These are phyloP conservation scores for Taphrina betulina DNA, from an alignment of 1,139 yeast genomes.

Conservation along the genomic window DNA sequence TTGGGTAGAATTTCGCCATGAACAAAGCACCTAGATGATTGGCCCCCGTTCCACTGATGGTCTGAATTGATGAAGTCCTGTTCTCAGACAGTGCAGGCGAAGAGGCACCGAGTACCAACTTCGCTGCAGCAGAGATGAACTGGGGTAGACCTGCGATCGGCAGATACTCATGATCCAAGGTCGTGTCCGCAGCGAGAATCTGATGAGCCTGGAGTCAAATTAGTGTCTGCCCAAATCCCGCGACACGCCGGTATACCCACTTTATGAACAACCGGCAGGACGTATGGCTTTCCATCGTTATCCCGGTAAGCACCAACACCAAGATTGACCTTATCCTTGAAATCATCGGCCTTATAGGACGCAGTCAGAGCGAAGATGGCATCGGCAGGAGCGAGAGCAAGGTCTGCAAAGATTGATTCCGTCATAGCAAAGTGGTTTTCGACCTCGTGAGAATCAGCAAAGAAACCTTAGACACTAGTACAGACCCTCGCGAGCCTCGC, in stretches of 20 bases:
- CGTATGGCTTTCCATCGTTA: conserved; percentile 79
- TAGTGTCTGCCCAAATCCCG: conserved; percentile 46
- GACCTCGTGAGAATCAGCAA: conserved; percentile 9
- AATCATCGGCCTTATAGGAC: conserved; percentile 55
- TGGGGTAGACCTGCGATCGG: conserved; percentile 75
- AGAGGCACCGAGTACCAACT: conserved; percentile 65
- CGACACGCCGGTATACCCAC: conserved; percentile 52
- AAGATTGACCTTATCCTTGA: conserved; percentile 60
- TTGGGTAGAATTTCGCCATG: conserved; percentile 49
- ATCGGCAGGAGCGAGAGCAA: conserved; percentile 47
- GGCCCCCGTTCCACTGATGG: conserved; percentile 95
- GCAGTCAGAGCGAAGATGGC: conserved; percentile 75
- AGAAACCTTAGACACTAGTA: no score
- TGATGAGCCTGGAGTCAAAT: conserved; percentile 67
- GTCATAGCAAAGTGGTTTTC: conserved; percentile 11
- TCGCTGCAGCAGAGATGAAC: conserved; percentile 75
- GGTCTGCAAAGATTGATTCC: conserved; percentile 36
- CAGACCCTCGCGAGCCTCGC: no score
- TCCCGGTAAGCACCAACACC: conserved; percentile 89
- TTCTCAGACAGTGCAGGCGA: conserved; percentile 34
- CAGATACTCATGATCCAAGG: conserved; percentile 85
- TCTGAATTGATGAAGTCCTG: conserved; percentile 63
- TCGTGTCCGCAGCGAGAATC: conserved; percentile 55
- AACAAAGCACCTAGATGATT: conserved; percentile 83
- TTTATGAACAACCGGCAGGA: conserved; percentile 73